Evolutionary conservation across 176 grass and related monocot genomes (phyloP), one percentile per base, ranked within the genome.

Genomic region (Musa troglodytarum): DNA sequence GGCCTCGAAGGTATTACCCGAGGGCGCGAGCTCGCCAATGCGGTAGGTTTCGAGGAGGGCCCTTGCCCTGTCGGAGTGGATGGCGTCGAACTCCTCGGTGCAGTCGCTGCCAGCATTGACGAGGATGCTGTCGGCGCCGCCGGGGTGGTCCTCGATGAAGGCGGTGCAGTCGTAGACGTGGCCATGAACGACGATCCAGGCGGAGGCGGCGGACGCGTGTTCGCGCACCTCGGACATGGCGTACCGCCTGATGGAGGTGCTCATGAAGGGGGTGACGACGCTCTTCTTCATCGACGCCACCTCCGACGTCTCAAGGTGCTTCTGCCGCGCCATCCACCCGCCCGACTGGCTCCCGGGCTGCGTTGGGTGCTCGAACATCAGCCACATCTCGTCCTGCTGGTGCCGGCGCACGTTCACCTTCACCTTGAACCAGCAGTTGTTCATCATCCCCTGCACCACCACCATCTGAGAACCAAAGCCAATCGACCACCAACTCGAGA

Each of bases 371-470:
- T 96, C 89, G 77, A 96, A 96, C 54, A 25, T 79, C 2, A 92
- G 53, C 9, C 86, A 82, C 52, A 92, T 85, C 84, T 96, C 92
- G 3, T 84, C 89, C 63, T 70, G 84, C 72, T 77, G 70, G 1
- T 82, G 92, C 34, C 75, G 75, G 77, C 88, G 88, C 53, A 78
- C 59, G 54, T 84, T 97, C 3, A 90, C 28, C 81, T 83, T 92
- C 20, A 97, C 88, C 52, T 70, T 68, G 82, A 97, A 97, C 93
- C 93, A 97, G 80, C 86, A 93, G 76, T 97, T 97, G 79, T 85
- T 97, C 93, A 97, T 93, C 93, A 97, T 97, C 14, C 93, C 93
- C 92, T 96, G 85, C 69, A 74, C 19, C 55, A 26, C 50, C 11
- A 43, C 19, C 49, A 59, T 6, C 6, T 43, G 34, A 43, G 34